Conservation (phyloP, 495 filamentous ascomycete species). For the Penicillium angulare region DNA sequence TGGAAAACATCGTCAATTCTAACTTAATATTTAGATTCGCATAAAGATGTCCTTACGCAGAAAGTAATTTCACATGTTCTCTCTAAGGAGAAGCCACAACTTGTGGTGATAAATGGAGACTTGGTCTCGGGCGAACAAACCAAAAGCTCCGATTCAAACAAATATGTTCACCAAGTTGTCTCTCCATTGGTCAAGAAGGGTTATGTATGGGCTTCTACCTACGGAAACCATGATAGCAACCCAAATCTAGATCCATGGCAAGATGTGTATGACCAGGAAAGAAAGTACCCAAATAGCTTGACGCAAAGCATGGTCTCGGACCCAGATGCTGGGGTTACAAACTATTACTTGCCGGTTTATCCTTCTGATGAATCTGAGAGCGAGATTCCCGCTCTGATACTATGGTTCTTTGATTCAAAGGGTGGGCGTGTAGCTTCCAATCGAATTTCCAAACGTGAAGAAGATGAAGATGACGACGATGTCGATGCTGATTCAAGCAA, state of each 20-base stretch:
- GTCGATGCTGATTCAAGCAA: slow-evolving; percentile 29
- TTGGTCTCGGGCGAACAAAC: slow-evolving; percentile 70
- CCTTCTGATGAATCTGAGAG: slow-evolving; percentile 7
- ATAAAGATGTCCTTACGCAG: slow-evolving; percentile 53
- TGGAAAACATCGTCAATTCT: not conserved
- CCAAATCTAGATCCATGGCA: slow-evolving; percentile 53
- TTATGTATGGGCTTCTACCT: slow-evolving; percentile 64
- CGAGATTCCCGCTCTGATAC: slow-evolving; percentile 46
- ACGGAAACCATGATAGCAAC: slow-evolving; percentile 72
- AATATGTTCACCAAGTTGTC: slow-evolving; percentile 63
- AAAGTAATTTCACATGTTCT: slow-evolving; percentile 61
- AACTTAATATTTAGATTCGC: slow-evolving; percentile 4
- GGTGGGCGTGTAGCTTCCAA: slow-evolving; percentile 58
- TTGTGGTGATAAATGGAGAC: slow-evolving; percentile 74
- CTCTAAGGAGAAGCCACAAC: slow-evolving; percentile 50
- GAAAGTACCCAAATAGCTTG: slow-evolving; percentile 48
- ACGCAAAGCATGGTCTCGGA: slow-evolving; percentile 49
- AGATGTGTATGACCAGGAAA: slow-evolving; percentile 55
- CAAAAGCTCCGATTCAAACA: slow-evolving; percentile 53
- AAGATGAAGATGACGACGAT: too few species aligned
- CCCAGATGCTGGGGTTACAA: slow-evolving; percentile 57
- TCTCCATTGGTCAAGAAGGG: slow-evolving; percentile 50
- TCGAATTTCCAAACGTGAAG: slow-evolving; percentile 24
- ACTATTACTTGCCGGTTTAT: slow-evolving; percentile 64
- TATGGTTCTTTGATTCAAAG: slow-evolving; percentile 76